Conservation (phyloP, 2,329 filamentous ascomycete genomes). For the Aspergillus jensenii region DNA sequence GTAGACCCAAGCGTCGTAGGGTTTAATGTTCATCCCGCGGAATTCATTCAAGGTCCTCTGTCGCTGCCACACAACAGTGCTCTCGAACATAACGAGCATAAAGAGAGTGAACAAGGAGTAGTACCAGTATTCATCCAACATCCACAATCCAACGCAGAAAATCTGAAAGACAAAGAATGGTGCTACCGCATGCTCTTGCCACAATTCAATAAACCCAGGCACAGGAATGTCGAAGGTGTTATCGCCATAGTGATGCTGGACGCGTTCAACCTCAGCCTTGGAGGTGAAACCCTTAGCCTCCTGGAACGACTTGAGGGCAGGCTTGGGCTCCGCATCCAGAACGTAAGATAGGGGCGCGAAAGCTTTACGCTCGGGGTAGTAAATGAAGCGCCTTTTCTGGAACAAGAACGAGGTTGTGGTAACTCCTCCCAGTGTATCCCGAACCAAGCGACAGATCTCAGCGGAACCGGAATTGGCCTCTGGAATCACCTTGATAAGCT, state of each 20-base stretch:
- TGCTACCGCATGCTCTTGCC: constrained; percentile 96
- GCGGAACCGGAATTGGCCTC: constrained; percentile 82
- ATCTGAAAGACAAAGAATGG: constrained; percentile 99
- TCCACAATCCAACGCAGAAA: constrained; percentile 97
- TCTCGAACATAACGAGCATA: constrained; percentile 97
- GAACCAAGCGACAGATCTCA: constrained; percentile 80
- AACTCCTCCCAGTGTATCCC: constrained; percentile 73
- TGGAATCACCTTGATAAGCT: constrained; percentile 90
- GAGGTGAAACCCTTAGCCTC: constrained; percentile 71
- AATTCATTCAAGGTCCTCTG: constrained; percentile 96
- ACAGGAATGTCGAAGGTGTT: constrained; percentile 99
- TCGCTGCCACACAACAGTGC: constrained; percentile 97
- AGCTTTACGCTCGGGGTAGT: constrained; percentile 66
- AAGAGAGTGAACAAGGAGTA: constrained; percentile 98
- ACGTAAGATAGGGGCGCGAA: constrained; percentile 82
- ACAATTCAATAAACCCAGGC: constrained; percentile 90
- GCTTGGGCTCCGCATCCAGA: constrained; percentile 83
- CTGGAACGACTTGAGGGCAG: constrained; percentile 75
- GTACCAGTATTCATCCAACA: constrained; percentile 99
- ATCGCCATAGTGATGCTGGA: constrained; percentile 90
- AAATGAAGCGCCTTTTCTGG: constrained; percentile 96
- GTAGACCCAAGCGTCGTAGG: constrained; percentile 91
- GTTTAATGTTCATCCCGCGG: constrained; percentile 99
- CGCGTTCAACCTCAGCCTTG: constrained; percentile 71
- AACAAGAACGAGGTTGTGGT: constrained; percentile 85